phyloP scores from a whole-genome alignment of 495 filamentous ascomycete species.

The Penicillium goetzii region DNA sequence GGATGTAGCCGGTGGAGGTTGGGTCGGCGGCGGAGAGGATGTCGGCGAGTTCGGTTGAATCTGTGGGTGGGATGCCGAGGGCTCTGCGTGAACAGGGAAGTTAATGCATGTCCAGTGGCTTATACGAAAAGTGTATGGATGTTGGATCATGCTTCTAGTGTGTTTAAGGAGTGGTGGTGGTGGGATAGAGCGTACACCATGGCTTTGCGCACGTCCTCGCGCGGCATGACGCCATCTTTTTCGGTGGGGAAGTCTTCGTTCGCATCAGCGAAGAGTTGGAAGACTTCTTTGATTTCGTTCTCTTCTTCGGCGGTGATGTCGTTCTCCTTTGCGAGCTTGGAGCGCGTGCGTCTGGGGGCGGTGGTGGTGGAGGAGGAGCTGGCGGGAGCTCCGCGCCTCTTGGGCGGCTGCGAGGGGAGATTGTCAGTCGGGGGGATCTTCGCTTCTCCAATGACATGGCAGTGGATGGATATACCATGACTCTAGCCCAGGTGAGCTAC shows the following conservation, averaged over 20 bases:
- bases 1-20: conserved; percentile 72
- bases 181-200: conserved; percentile 64
- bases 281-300: conserved; percentile 87
- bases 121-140: background rate
- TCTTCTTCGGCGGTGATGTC: conserved; percentile 82
- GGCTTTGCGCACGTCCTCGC: conserved; percentile 78
- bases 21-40: conserved; percentile 83
- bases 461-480: conserved; percentile 4
- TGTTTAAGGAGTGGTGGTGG: background rate
- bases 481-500: background rate
- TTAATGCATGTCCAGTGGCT: background rate
- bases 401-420: conserved; percentile 37
- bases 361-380: conserved; percentile 28
- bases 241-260: conserved; percentile 65
- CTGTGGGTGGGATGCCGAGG: conserved; percentile 68
- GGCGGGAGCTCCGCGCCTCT: conserved; percentile 42
- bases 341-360: conserved; percentile 56
- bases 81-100: conserved; percentile 53
- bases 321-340: conserved; percentile 88
- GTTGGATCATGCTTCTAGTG: background rate
- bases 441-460: background rate
- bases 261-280: conserved; percentile 68
- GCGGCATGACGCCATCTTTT: conserved; percentile 72
- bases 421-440: background rate
- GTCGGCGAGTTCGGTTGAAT: conserved; percentile 66